Base-by-base conservation (phyloP, 345 rosid species). In the Cardamine chenopodiifolia region DNA sequence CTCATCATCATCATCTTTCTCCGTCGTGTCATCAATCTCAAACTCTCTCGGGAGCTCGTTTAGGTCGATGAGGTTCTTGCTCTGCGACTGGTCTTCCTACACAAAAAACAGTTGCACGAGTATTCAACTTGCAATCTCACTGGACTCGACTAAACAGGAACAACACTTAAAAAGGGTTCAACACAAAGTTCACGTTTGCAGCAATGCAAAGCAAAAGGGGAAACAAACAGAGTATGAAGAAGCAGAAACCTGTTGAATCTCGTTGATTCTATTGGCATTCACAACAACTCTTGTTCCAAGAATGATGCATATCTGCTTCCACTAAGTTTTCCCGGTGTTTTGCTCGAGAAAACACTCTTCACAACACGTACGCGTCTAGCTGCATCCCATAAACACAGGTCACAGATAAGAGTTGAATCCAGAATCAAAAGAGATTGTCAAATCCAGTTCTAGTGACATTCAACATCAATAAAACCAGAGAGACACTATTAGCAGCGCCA, bases 161-260 rank as follows among this genome's bases (percentile, higher is more conserved):
- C n/a, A n/a, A n/a, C n/a, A n/a, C n/a, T n/a, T n/a, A n/a, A n/a
- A n/a, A n/a, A n/a, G n/a, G n/a, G n/a, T n/a, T n/a, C n/a, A n/a
- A n/a, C n/a, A n/a, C n/a, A n/a, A n/a, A n/a, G n/a, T n/a, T n/a
- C n/a, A n/a, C n/a, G n/a, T n/a, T n/a, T n/a, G n/a, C n/a, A n/a
- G n/a, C n/a, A n/a, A n/a, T n/a, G n/a, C n/a, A n/a, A n/a, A n/a
- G n/a, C n/a, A n/a, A n/a, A n/a, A n/a, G n/a, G n/a, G n/a, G n/a
- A 2, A 13, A 52, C 4, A 53, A 28, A 54, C 20, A n/a, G 60
- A 55, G 35, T 7, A 15, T 7, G 60, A 28, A 55, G 60, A 55
- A 55, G 20, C 20, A 55, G 5, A 34, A 56, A 88, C 93, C 90
- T 82, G 81, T 68, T 78, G 85, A 29, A 64, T 37, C 32, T 74